Conservation (phyloP, 148 eudicot species). For the Limonium bicolor region DNA sequence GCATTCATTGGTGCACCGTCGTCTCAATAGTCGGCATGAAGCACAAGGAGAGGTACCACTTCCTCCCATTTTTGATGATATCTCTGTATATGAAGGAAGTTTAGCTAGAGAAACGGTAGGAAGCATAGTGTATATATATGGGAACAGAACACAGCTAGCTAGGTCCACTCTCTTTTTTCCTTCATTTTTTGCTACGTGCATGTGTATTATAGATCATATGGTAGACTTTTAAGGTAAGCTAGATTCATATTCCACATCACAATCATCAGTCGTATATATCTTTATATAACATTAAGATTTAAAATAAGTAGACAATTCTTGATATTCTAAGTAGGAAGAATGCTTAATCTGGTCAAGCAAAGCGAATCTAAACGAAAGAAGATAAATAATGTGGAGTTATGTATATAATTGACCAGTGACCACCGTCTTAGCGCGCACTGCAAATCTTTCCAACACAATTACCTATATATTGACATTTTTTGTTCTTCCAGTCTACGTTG, state of each 20-base stretch:
- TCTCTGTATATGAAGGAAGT: background rate
- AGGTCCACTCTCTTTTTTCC: too few species aligned
- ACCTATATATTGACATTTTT: too few species aligned
- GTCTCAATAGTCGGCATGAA: constrained; percentile 79
- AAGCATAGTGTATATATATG: background rate
- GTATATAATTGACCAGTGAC: constrained; percentile 19
- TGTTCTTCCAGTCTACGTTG: too few species aligned
- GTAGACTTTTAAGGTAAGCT: background rate
- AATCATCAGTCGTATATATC: background rate
- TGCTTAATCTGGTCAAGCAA: background rate
- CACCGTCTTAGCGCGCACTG: constrained; percentile 63
- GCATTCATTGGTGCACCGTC: constrained; percentile 87
- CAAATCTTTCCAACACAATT: too few species aligned
- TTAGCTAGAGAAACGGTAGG: background rate
- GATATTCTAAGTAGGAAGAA: background rate
- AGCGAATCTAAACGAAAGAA: too few species aligned
- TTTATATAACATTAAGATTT: background rate
- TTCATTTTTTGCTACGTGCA: background rate
- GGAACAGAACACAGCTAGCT: background rate
- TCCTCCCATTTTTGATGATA: constrained; percentile 11
- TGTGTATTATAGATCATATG: background rate
- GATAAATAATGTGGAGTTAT: constrained; percentile 6
- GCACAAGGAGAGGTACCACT: constrained; percentile 71
- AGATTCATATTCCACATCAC: background rate
- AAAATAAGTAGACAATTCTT: background rate